phyloP scores from a whole-genome alignment of 257 asterid genomes.

The Forsythia suspensa region DNA sequence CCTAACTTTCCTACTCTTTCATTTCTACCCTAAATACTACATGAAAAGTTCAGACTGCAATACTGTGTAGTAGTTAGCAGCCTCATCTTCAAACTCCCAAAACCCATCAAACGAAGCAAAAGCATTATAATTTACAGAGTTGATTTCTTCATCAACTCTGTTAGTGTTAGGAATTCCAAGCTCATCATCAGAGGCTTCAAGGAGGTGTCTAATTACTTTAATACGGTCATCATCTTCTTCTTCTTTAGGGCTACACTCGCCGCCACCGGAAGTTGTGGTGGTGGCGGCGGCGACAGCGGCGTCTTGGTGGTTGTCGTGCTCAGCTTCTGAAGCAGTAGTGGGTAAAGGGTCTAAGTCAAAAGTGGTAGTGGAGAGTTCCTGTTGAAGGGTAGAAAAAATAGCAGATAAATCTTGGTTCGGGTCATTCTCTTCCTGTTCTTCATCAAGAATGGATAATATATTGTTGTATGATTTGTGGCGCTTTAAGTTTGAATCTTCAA shows the following conservation, averaged over 20 bases:
- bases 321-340: slow-evolving; percentile 8
- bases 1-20: slow-evolving; percentile 31
- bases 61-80: slow-evolving; percentile 56
- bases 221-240: slow-evolving; percentile 35
- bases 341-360: slow-evolving; percentile 28
- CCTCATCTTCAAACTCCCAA: slow-evolving; percentile 81
- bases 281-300: neutral
- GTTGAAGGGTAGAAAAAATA: slow-evolving; percentile 53
- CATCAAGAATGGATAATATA: slow-evolving; percentile 64
- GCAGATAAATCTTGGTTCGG: slow-evolving; percentile 44
- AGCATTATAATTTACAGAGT: slow-evolving; percentile 22
- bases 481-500: slow-evolving; percentile 29
- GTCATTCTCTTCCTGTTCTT: slow-evolving; percentile 41
- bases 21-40: slow-evolving; percentile 37
- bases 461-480: slow-evolving; percentile 45
- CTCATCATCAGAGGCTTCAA: slow-evolving; percentile 90
- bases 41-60: slow-evolving; percentile 72
- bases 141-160: slow-evolving; percentile 23
- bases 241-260: slow-evolving; percentile 6
- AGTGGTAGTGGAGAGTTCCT: slow-evolving; percentile 47
- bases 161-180: slow-evolving; percentile 63
- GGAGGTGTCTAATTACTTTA: slow-evolving; percentile 69
- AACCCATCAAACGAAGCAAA: slow-evolving; percentile 43
- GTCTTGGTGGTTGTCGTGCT: slow-evolving; percentile 12
- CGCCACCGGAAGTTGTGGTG: slow-evolving; percentile 2